A percentile compares a stretch with the other conserved stretches of the same genome.
Evolutionary conservation across 2,329 filamentous ascomycete species (phyloP).

Genomic region (Chrysoporthe cubensis): DNA sequence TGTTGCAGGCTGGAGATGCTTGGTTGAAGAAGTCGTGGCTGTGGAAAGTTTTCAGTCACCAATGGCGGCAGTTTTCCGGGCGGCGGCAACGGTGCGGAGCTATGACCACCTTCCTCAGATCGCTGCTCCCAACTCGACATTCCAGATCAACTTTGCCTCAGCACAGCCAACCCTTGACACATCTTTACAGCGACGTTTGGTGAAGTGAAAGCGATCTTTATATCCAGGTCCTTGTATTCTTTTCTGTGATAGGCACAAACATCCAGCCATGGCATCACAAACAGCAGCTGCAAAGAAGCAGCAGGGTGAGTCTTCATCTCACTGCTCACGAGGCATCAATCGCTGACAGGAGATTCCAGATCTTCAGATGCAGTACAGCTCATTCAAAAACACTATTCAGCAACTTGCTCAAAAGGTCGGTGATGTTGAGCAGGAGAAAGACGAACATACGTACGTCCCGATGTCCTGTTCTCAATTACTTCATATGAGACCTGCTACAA

Average conservation of each 20-base stretch:
- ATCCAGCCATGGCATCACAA: slow-evolving; percentile 51
- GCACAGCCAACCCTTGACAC: not conserved
- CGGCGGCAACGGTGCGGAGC: slow-evolving; percentile 11
- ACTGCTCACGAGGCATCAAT: not conserved
- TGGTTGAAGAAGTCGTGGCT: not conserved
- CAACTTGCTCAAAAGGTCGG: slow-evolving; percentile 95
- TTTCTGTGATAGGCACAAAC: slow-evolving; percentile 13
- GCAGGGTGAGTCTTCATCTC: slow-evolving; percentile 58
- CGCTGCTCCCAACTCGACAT: not conserved
- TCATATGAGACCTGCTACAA: slow-evolving; percentile 10
- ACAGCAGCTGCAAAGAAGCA: slow-evolving; percentile 69
- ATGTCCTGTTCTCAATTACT: slow-evolving; percentile 11
- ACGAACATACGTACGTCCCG: slow-evolving; percentile 88
- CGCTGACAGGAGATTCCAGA: slow-evolving; percentile 53
- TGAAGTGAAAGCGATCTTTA: not conserved
- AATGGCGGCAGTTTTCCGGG: slow-evolving; percentile 17
- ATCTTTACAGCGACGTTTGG: not conserved
- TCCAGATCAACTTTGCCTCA: not conserved
- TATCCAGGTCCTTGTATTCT: too few species aligned
- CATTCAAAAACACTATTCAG: slow-evolving; percentile 79
- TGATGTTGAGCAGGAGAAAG: slow-evolving; percentile 94
- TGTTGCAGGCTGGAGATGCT: not conserved
- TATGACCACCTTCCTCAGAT: slow-evolving; percentile 24
- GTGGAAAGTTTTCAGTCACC: not conserved
- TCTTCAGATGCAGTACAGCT: slow-evolving; percentile 78